A percentile compares a stretch with the other conserved stretches of the same genome.
Conservation (phyloP, 306 rosid species). For the Gastrolobium bilobum region DNA sequence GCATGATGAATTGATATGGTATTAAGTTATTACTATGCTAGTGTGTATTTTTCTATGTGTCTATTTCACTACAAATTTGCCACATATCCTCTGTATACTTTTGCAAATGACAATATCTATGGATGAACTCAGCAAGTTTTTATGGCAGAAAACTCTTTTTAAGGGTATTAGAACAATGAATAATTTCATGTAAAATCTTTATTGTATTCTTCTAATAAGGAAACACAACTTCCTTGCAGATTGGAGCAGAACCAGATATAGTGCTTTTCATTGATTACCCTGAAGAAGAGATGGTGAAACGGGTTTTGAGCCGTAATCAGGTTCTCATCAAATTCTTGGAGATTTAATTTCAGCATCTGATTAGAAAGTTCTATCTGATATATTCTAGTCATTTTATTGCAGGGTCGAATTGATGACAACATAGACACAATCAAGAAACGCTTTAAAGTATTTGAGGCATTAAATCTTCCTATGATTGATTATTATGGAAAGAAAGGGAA, state of each 20-base stretch:
- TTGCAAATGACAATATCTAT: slow-evolving; percentile 35
- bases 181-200: slow-evolving; percentile 27
- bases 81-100: slow-evolving; percentile 6
- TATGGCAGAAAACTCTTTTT: slow-evolving; percentile 4
- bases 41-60: background rate
- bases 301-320: slow-evolving; percentile 94
- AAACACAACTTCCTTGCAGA: slow-evolving; percentile 54
- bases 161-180: slow-evolving; percentile 7
- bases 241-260: slow-evolving; percentile 76
- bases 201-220: slow-evolving; percentile 19
- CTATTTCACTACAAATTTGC: slow-evolving; percentile 27
- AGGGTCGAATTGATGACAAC: slow-evolving; percentile 99
- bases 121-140: background rate
- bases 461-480: slow-evolving; percentile 81
- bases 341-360: slow-evolving; percentile 4
- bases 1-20: slow-evolving; percentile 32
- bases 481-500: slow-evolving; percentile 82
- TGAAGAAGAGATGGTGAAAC: slow-evolving; percentile 92
- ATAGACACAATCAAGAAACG: slow-evolving; percentile 88
- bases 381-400: slow-evolving; percentile 44
- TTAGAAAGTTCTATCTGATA: slow-evolving; percentile 42
- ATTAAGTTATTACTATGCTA: slow-evolving; percentile 36
- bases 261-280: slow-evolving; percentile 98
- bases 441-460: slow-evolving; percentile 76
- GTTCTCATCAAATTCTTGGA: slow-evolving; percentile 58